A percentile compares a stretch with the other conserved stretches of the same genome.
Evolutionary conservation across 306 rosid species (phyloP).

Genomic region (Pachyrhizus erosus): DNA sequence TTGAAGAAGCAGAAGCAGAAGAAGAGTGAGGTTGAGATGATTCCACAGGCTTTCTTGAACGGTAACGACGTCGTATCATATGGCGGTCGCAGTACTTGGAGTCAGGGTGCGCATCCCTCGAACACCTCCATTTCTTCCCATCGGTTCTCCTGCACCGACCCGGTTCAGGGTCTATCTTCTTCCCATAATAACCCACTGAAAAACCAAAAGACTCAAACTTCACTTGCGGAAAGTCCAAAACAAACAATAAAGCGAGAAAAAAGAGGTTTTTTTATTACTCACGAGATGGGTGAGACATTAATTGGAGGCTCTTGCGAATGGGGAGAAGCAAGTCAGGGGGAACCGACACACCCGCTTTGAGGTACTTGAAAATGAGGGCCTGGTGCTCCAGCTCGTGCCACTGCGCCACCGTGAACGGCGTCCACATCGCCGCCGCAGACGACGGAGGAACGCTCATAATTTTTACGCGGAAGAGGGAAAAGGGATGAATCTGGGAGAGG

Average conservation of each 20-base stretch:
- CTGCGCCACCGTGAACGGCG: conserved; percentile 84
- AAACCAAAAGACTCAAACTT: not conserved
- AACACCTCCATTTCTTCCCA: conserved; percentile 93
- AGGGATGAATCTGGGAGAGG: not conserved
- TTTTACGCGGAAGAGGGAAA: not conserved
- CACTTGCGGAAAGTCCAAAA: not conserved
- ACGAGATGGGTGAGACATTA: conserved; percentile 75
- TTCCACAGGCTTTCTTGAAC: conserved; percentile 99
- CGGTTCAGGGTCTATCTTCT: conserved; percentile 94
- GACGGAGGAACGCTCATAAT: conserved; percentile 53
- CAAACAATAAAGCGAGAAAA: not conserved
- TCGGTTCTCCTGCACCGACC: conserved; percentile 94
- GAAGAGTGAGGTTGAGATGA: conserved; percentile 57
- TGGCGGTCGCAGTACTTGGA: conserved; percentile 96
- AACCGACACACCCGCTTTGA: conserved; percentile 79
- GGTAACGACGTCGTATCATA: conserved; percentile 93
- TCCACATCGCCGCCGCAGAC: conserved; percentile 49
- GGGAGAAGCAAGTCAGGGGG: conserved; percentile 88
- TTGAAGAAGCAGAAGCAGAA: conserved; percentile 7
- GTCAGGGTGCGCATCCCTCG: conserved; percentile 85
- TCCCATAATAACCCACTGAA: conserved; percentile 79
- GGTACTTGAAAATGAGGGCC: conserved; percentile 86
- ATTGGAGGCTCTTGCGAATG: conserved; percentile 76
- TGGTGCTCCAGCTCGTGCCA: conserved; percentile 95
- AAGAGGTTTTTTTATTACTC: conserved; percentile 25